Percentiles rank a stretch among this genome's conserved stretches.
phyloP scores from a whole-genome alignment of 208 protist genomes.

The Leptomonas pyrrhocoris region DNA sequence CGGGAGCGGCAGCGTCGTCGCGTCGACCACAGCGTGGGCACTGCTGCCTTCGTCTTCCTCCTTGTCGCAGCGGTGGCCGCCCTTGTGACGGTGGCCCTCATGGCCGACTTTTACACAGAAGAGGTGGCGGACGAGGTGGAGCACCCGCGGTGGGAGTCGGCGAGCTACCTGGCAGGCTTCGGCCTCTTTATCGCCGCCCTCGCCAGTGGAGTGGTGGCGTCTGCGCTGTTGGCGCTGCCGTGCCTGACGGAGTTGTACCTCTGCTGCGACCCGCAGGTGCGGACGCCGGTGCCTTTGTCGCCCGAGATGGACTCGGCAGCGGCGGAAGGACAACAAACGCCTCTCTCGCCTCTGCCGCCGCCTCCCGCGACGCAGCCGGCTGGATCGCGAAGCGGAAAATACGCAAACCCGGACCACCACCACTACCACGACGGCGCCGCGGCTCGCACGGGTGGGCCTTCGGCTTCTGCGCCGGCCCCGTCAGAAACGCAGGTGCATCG shows the following conservation, averaged over 20 bases:
- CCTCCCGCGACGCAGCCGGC: too few species aligned
- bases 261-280: conserved; percentile 1
- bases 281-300: neutral
- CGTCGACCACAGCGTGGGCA: conserved; percentile 1
- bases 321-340: too few species aligned
- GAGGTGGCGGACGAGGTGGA: conserved; percentile 13
- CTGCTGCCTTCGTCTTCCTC: neutral
- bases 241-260: conserved; percentile 1
- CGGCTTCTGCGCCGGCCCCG: neutral
- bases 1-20: conserved; percentile 5
- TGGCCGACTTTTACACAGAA: conserved; percentile 4
- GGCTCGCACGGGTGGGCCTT: neutral
- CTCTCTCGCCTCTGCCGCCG: too few species aligned
- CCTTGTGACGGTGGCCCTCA: conserved; percentile 2
- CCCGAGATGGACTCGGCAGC: too few species aligned
- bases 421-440: neutral
- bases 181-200: neutral
- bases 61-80: neutral
- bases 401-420: neutral
- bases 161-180: neutral
- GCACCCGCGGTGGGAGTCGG: neutral
- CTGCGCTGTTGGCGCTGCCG: conserved; percentile 3
- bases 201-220: neutral
- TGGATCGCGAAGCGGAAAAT: too few species aligned
- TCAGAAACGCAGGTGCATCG: too few species aligned